These are phyloP conservation scores for Eutypella sp. DNA, from an alignment of 2,329 filamentous ascomycete species.

Conservation along the genomic window DNA sequence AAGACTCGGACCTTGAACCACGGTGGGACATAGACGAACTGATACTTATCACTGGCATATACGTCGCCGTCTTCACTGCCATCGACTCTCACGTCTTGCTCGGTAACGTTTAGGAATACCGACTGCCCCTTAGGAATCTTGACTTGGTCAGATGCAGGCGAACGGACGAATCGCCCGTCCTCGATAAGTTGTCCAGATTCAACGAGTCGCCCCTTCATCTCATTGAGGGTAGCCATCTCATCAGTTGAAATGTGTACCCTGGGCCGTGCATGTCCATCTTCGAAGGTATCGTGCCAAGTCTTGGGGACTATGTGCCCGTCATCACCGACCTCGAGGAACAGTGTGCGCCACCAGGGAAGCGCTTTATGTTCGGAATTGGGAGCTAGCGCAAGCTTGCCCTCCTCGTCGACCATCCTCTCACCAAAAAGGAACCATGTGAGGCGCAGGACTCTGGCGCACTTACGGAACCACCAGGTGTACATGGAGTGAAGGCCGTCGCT, in stretches of 20 bases:
- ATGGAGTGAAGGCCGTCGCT: conserved; percentile 77
- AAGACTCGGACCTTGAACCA: conserved; percentile 76
- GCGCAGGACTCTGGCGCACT: conserved; percentile 72
- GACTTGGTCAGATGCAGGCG: conserved; percentile 92
- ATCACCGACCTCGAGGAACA: conserved; percentile 43
- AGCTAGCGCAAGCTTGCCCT: conserved; percentile 58
- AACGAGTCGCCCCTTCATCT: conserved; percentile 43
- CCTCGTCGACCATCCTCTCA: conserved; percentile 74
- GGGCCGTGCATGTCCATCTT: conserved; percentile 42
- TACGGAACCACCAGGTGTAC: conserved; percentile 95
- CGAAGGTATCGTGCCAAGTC: conserved; percentile 54
- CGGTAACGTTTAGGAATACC: conserved; percentile 75
- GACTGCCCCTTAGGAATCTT: conserved; percentile 79
- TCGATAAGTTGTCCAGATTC: conserved; percentile 50
- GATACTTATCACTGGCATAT: conserved; percentile 57
- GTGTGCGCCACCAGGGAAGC: conserved; percentile 34
- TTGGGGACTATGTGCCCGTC: conserved; percentile 42
- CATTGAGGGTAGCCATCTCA: conserved; percentile 32
- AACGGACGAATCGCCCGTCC: conserved; percentile 79
- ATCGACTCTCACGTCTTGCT: conserved; percentile 61
- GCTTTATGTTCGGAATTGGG: conserved; percentile 25
- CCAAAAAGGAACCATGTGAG: conserved; percentile 93
- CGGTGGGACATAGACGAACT: conserved; percentile 77
- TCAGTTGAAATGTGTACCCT: conserved; percentile 28
- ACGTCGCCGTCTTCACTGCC: conserved; percentile 46